A percentile compares a stretch with the other conserved stretches of the same genome.
Conservation (phyloP, 73 alveolate species). For the Tetrahymena borealis region DNA sequence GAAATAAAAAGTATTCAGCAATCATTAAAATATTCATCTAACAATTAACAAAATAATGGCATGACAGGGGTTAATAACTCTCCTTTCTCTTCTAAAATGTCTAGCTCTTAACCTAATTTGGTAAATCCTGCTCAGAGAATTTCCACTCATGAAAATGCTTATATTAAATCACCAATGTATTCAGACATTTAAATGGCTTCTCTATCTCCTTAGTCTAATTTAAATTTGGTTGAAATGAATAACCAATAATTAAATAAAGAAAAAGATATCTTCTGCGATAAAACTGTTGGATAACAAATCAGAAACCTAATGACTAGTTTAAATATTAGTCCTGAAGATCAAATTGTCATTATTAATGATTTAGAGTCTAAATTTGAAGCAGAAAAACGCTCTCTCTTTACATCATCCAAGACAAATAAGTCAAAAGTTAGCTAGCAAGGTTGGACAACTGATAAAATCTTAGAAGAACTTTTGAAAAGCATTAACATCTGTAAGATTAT, state of each 20-base stretch:
- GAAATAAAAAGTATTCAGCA: neutral
- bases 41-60: neutral
- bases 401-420: neutral
- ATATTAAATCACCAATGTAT: neutral
- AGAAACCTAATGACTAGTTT: neutral
- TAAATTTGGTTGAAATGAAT: neutral
- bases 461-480: neutral
- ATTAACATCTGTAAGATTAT: neutral
- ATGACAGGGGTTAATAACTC: neutral
- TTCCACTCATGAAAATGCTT: neutral
- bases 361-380: neutral
- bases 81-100: neutral
- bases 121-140: neutral
- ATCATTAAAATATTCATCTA: neutral
- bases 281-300: neutral
- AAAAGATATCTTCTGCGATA: neutral
- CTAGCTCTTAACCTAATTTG: neutral
- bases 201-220: neutral
- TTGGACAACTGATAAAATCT: neutral
- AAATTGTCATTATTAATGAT: neutral
- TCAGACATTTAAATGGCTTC: neutral
- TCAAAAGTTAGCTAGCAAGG: neutral
- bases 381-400: neutral
- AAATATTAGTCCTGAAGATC: neutral
- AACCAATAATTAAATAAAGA: neutral